Conservation (phyloP, 2,329 filamentous ascomycete species). For the Claviceps maximensis region DNA sequence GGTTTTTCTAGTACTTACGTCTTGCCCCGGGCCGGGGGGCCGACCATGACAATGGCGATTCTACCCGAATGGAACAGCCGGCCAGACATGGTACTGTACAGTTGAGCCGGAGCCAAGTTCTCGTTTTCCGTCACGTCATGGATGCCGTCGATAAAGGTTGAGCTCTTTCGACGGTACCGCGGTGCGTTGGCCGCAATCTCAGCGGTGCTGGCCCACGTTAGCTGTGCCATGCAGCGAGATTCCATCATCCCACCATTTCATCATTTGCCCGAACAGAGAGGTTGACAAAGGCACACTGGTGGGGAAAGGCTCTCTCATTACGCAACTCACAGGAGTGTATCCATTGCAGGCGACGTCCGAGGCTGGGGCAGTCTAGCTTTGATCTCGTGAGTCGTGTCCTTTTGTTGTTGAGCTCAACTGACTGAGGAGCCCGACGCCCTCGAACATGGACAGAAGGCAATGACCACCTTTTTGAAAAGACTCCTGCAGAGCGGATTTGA, state of each 20-base stretch:
- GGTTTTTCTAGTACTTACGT: conserved; percentile 46
- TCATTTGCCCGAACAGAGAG: neutral
- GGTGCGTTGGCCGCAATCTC: conserved; percentile 86
- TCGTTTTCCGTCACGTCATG: conserved; percentile 77
- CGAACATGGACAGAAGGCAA: neutral
- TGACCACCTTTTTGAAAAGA: neutral
- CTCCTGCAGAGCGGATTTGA: neutral
- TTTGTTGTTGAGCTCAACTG: neutral
- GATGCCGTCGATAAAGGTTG: conserved; percentile 93
- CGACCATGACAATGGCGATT: conserved; percentile 95
- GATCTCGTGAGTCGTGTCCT: neutral
- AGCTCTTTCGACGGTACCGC: conserved; percentile 81
- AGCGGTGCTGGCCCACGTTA: conserved; percentile 49
- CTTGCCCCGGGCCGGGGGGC: conserved; percentile 87
- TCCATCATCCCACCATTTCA: neutral
- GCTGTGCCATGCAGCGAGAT: neutral
- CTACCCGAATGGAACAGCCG: conserved; percentile 92
- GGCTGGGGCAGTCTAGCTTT: neutral
- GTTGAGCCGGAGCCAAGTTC: conserved; percentile 82
- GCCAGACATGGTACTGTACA: conserved; percentile 97
- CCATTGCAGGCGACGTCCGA: conserved; percentile 28
- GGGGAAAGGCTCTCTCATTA: neutral
- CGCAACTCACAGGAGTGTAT: conserved; percentile 45
- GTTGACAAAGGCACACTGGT: neutral
- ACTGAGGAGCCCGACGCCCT: neutral